phyloP scores from a whole-genome alignment of 495 filamentous ascomycete genomes.

The Aspergillus homomorphus region DNA sequence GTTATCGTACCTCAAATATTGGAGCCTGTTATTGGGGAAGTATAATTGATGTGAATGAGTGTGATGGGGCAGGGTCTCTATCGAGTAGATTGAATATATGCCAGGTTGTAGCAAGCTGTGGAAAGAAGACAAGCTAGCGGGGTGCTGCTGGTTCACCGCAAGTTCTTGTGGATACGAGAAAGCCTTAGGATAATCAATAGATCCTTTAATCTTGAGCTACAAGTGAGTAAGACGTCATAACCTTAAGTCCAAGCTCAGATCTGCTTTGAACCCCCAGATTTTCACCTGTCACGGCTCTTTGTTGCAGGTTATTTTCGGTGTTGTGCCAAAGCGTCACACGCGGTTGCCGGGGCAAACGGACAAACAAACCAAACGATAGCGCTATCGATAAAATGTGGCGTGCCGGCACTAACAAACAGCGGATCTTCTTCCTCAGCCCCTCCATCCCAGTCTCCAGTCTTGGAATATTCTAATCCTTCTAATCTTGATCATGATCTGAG shows the following conservation, averaged over 20 bases:
- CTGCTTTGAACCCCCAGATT: background rate
- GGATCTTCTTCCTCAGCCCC: constrained; percentile 19
- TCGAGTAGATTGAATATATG: background rate
- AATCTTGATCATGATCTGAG: constrained; percentile 7
- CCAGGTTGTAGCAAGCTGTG: background rate
- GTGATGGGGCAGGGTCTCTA: background rate
- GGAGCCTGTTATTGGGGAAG: constrained; percentile 44
- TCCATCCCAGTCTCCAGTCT: constrained; percentile 10
- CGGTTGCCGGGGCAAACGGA: constrained; percentile 21
- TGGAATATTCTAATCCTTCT: background rate
- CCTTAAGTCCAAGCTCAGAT: background rate
- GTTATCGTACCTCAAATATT: constrained; percentile 51
- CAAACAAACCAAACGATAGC: constrained; percentile 17
- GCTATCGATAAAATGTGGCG: constrained; percentile 24
- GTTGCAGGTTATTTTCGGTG: background rate
- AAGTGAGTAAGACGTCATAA: background rate
- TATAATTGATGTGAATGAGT: constrained; percentile 23
- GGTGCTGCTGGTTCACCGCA: background rate
- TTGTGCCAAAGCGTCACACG: background rate
- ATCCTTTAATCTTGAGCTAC: background rate
- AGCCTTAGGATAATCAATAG: background rate
- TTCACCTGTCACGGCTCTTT: background rate
- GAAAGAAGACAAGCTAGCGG: background rate
- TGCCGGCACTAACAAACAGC: constrained; percentile 8
- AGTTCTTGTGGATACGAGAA: background rate